Percentiles rank a stretch among this genome's conserved stretches.
These are phyloP conservation scores for Colletotrichum simmondsii DNA, from an alignment of 2,329 filamentous ascomycete genomes.

Conservation along the genomic window DNA sequence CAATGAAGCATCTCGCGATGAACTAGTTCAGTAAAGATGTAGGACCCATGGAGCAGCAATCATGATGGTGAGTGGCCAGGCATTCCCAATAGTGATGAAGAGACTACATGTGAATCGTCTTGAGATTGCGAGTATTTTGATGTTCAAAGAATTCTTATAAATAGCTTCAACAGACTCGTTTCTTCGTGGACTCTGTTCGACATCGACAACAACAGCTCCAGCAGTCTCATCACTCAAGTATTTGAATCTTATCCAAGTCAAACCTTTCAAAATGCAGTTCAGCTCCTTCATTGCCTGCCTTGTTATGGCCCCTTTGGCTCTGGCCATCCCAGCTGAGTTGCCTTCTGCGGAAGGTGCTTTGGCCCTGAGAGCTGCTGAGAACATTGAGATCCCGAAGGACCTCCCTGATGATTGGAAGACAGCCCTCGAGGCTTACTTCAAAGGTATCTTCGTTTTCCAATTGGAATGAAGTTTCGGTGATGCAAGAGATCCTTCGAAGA, in stretches of 20 bases:
- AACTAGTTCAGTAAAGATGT: no score
- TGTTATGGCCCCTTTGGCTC: not conserved
- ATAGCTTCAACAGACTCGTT: not conserved
- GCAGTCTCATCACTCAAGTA: not conserved
- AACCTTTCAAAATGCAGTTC: not conserved
- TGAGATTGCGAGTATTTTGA: not conserved
- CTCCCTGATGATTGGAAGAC: conserved; percentile 16
- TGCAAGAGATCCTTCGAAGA: no score
- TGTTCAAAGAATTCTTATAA: not conserved
- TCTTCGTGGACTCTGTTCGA: not conserved
- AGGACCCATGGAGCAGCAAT: no score
- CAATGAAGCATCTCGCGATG: no score
- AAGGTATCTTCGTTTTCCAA: not conserved
- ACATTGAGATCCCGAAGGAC: conserved; percentile 6
- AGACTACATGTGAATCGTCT: no score
- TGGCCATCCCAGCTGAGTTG: conserved; percentile 8
- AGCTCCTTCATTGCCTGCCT: conserved; percentile 1
- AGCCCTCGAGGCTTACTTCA: conserved; percentile 6
- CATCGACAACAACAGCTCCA: not conserved
- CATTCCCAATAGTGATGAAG: no score
- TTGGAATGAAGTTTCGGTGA: no score
- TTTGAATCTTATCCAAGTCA: not conserved
- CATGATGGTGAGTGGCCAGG: no score
- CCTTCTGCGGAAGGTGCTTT: not conserved
- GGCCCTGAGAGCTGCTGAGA: not conserved